A percentile compares a stretch with the other conserved stretches of the same genome.
phyloP scores from a whole-genome alignment of 352 stramenopile genomes.

The Pythium grandisporangium region DNA sequence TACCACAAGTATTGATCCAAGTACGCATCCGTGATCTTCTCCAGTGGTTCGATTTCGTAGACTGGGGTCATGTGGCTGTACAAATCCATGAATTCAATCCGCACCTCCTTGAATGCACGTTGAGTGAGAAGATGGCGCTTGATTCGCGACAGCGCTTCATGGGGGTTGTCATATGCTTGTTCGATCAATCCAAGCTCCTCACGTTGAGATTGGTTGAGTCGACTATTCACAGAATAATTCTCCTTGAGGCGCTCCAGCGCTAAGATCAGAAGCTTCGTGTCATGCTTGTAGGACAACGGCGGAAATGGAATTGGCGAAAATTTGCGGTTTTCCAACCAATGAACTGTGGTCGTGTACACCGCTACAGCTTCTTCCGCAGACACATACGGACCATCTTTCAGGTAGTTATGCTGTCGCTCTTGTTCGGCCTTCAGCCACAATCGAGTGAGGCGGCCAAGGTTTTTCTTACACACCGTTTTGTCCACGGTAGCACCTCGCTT shows the following conservation, averaged over 20 bases:
- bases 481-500: constrained; percentile 98
- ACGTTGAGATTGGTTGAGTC: constrained; percentile 96
- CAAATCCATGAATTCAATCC: constrained; percentile 99
- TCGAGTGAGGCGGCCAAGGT: constrained; percentile 96
- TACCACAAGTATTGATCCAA: constrained; percentile 99
- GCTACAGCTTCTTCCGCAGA: constrained; percentile 98
- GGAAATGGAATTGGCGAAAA: constrained; percentile 99
- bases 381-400: constrained; percentile 98
- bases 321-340: constrained; percentile 99
- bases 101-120: constrained; percentile 99
- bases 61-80: constrained; percentile 98
- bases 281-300: constrained; percentile 99
- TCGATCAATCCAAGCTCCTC: constrained; percentile 99
- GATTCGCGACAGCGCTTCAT: constrained; percentile 97
- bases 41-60: constrained; percentile 98
- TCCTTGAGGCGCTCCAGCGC: constrained; percentile 99
- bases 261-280: constrained; percentile 99
- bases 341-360: constrained; percentile 99
- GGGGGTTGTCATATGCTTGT: constrained; percentile 99
- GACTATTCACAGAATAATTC: constrained; percentile 95
- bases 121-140: constrained; percentile 99
- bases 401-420: constrained; percentile 99
- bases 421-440: constrained; percentile 99
- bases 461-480: constrained; percentile 99
- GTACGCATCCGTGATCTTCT: constrained; percentile 99